Percentiles rank a stretch among this genome's conserved stretches.
Conservation (phyloP, 2,329 filamentous ascomycete genomes). For the Scleromitrula shiraiana region DNA sequence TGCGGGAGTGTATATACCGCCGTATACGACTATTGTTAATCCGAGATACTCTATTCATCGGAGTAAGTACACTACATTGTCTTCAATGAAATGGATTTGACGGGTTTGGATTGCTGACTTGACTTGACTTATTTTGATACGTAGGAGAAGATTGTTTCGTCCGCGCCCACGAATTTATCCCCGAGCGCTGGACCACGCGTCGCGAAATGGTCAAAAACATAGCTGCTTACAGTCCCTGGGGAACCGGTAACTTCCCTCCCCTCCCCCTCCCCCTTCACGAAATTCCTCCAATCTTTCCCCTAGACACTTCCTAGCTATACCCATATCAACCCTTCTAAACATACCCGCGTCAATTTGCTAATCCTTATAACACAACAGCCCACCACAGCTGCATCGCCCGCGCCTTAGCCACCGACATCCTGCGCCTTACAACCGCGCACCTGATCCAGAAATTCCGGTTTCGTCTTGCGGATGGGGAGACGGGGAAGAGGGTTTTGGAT, state of each 20-base stretch:
- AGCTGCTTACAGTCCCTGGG: background rate
- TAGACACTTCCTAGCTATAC: too few relatives aligned
- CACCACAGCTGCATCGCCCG: background rate
- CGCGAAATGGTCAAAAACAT: background rate
- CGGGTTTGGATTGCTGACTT: too few relatives aligned
- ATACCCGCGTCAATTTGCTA: too few relatives aligned
- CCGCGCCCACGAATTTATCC: slow-evolving; percentile 3
- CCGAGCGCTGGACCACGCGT: slow-evolving; percentile 8
- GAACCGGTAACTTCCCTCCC: background rate
- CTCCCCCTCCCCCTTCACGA: too few relatives aligned
- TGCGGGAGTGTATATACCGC: background rate
- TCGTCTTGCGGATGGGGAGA: background rate
- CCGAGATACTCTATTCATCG: slow-evolving; percentile 1
- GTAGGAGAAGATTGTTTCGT: background rate
- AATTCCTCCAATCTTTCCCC: too few relatives aligned
- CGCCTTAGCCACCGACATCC: background rate
- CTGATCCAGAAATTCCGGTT: background rate
- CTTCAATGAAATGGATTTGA: too few relatives aligned
- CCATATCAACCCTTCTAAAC: too few relatives aligned
- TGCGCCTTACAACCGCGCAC: background rate
- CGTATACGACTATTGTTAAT: background rate
- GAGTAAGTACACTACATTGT: too few relatives aligned
- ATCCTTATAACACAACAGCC: too few relatives aligned
- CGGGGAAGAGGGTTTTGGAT: background rate
- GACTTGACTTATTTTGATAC: too few relatives aligned